These are phyloP conservation scores for Carex pumila DNA, from an alignment of 176 grass and related monocot genomes.

Conservation along the genomic window DNA sequence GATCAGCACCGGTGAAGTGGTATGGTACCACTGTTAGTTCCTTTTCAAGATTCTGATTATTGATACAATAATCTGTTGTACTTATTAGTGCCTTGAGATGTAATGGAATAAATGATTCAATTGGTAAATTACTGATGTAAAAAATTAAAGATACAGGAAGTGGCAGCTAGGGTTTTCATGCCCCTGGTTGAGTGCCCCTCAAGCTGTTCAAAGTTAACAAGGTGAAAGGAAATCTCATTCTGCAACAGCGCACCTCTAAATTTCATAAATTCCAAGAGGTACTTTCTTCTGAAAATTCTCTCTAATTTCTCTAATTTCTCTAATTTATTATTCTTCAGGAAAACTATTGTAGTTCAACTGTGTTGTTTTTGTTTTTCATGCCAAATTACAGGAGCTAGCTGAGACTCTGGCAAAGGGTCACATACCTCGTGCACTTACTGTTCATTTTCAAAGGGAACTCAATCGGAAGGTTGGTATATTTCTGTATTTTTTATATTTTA, in stretches of 20 bases:
- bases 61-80: background rate
- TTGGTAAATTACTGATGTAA: background rate
- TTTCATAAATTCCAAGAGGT: conserved; percentile 99
- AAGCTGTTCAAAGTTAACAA: conserved; percentile 79
- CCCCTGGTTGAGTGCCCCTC: conserved; percentile 94
- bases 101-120: background rate
- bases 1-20: background rate
- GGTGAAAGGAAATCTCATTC: conserved; percentile 92
- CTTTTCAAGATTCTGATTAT: no score
- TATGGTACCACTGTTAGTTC: background rate
- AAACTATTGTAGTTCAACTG: conserved; percentile 11
- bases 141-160: conserved; percentile 59
- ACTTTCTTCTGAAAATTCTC: background rate
- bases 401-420: conserved; percentile 97
- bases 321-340: background rate
- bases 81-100: background rate
- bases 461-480: conserved; percentile 70
- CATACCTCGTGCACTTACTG: conserved; percentile 87
- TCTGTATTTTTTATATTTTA: background rate
- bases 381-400: conserved; percentile 90
- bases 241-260: conserved; percentile 88
- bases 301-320: background rate
- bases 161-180: conserved; percentile 95
- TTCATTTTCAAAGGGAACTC: conserved; percentile 95
- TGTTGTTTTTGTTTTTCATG: conserved; percentile 39